Evolutionary conservation across 306 rosid genomes (phyloP), one percentile per base, ranked within the genome.

Genomic region (Fragaria iinumae): DNA sequence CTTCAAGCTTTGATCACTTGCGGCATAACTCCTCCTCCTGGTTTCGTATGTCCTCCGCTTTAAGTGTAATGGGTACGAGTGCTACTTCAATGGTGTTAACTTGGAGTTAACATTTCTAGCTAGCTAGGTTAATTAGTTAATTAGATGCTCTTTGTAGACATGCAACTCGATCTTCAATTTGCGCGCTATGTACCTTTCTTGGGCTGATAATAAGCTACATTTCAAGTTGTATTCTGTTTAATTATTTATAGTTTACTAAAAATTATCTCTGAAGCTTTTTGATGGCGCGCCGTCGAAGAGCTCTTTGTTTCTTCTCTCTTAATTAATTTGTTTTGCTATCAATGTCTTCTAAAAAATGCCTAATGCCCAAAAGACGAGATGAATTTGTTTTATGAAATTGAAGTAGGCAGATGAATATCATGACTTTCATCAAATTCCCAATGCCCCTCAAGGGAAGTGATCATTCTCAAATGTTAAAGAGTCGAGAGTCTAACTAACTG

Each of bases 1-100:
- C 96, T 92, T 43, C 96, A 94, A 77, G 89, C 86, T 29, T 81
- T 92, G 5, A 63, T 82, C 10, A 94, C 93, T 60, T 94, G 98
- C 12, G 97, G 96, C 32, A 77, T 71, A 74, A 89, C 91, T 73
- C 97, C 96, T 78, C 97, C 98, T 48, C 93, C 95, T 79, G 98
- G 90, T 70, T 94, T 90, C 81, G 88, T 90, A 53, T 94, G 98
- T 76, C 97, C 97, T 81, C 93, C 43, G 8, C 43, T 39, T 39
- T 39, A 39, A 39, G 8, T 39, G 43, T 39, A 39, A 5, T 39
- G 43, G 8, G 43, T 39, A 39, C 43, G 20, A 7, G 14, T 41
- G 39, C 74, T 27, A 27, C 16, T 23, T 57, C 34, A 60, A 29
- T 23, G 13, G 10, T 73, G 76, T 73, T 56, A 73, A 56, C 76